Percentiles rank a stretch among this genome's conserved stretches.
phyloP scores from a whole-genome alignment of 805 yeast genomes.

The Isabelozyma rhagii region DNA sequence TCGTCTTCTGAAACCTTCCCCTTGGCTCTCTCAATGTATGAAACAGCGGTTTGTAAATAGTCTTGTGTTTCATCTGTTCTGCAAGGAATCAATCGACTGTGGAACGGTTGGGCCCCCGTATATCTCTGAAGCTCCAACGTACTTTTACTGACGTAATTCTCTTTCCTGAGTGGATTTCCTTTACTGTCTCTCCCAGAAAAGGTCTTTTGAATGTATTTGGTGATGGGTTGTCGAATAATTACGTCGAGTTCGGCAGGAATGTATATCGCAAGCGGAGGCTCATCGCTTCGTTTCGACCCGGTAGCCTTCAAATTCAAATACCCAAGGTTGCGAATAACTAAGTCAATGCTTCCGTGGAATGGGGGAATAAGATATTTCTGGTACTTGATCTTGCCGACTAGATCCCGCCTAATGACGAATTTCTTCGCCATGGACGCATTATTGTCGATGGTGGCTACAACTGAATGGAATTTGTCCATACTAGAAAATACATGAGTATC shows the following conservation, averaged over 20 bases:
- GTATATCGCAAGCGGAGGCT: conserved; percentile 34
- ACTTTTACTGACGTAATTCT: conserved; percentile 15
- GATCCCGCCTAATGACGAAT: conserved; percentile 2
- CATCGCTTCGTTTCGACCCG: conserved; percentile 32
- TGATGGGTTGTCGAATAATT: conserved; percentile 52
- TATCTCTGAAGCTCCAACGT: conserved; percentile 14
- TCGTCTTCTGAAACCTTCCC: not conserved
- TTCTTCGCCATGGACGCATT: conserved; percentile 12
- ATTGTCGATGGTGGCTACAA: conserved; percentile 8
- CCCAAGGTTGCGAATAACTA: conserved; percentile 66
- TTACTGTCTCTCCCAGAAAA: conserved; percentile 27
- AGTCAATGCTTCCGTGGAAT: conserved; percentile 63
- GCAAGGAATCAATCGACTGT: conserved; percentile 12
- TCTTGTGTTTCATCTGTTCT: not conserved
- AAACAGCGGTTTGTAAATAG: not conserved
- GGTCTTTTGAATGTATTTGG: conserved; percentile 33
- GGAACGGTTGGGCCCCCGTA: conserved; percentile 10
- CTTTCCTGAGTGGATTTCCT: conserved; percentile 19
- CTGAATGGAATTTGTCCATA: conserved; percentile 25
- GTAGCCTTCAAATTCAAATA: conserved; percentile 60
- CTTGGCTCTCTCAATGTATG: not conserved
- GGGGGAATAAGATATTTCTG: conserved; percentile 59
- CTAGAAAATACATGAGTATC: conserved; percentile 29
- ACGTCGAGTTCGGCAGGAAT: conserved; percentile 56
- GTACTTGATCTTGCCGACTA: conserved; percentile 18